Base-by-base conservation (phyloP, 352 stramenopile genomes). In the Globisporangium barbulae region DNA sequence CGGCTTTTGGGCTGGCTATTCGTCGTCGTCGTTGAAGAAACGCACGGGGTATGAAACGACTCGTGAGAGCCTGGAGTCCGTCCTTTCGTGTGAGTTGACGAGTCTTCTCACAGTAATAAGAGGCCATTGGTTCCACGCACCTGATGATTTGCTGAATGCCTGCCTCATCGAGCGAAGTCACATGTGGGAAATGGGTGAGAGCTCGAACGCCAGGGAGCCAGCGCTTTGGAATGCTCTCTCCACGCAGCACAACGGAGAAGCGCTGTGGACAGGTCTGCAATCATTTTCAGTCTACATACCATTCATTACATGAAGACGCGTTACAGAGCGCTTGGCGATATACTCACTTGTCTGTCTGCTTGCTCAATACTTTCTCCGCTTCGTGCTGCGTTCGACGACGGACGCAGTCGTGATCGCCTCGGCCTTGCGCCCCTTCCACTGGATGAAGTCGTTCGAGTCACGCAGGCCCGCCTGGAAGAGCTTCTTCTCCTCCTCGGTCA, bases 341-440 rank as follows among this genome's bases (percentile, higher is more conserved):
- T 41, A 13, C 39, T n/a, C 39, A 28, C 25, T 28, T 28, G 25
- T 45, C 15, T 15, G 5, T n/a, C 30, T 45, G 15, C 25, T 17
- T 42, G 19, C 28, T 35, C 31, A 67, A 52, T 61, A 83, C 53
- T 85, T 86, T 49, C 83, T 72, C 45, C 83, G 82, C 70, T 90
- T 92, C 58, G 79, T 71, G 1, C 77, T 79, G 28, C 81, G 75
- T 59, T 88, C 68, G 19, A 92, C 70, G 31, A 91, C 79, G 8
- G 70, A 59, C 6, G 83, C 78, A 3, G 81, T 72, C 30, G 72
- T 64, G 60, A 94, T 90, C 41, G 76, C 73, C 63, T 91, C 85
- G 30, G 80, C 72, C 54, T 90, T 77, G 57, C 86, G 78, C 13
- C 79, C 80, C 55, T 93, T 92, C 86, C 86, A 93, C 58, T 79